These are phyloP conservation scores for Candida glucosophila DNA, from an alignment of 1,139 yeast species.

Conservation along the genomic window DNA sequence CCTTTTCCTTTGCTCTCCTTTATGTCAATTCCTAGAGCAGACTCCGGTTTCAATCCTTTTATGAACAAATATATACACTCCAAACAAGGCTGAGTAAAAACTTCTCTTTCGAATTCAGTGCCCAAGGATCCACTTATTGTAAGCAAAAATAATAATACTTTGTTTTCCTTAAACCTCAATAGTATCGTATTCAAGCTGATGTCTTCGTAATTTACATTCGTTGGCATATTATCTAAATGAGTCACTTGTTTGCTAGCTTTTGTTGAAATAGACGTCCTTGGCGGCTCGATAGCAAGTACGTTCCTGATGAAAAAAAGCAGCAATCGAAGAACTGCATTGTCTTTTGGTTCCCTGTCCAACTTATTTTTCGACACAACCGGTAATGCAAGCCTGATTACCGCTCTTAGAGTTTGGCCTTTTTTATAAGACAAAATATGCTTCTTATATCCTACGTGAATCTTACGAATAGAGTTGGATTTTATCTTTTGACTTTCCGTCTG, in stretches of 20 bases:
- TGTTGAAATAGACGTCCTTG: slow-evolving; percentile 41
- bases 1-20: slow-evolving; percentile 7
- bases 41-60: no score
- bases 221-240: slow-evolving; percentile 43
- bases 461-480: slow-evolving; percentile 51
- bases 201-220: slow-evolving; percentile 51
- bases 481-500: slow-evolving; percentile 50
- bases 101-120: slow-evolving; percentile 49
- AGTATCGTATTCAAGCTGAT: slow-evolving; percentile 56
- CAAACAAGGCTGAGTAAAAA: slow-evolving; percentile 55
- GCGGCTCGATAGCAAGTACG: slow-evolving; percentile 66
- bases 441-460: slow-evolving; percentile 66
- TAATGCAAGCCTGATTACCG: slow-evolving; percentile 61
- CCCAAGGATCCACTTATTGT: slow-evolving; percentile 63
- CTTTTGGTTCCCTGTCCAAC: slow-evolving; percentile 58
- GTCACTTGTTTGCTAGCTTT: slow-evolving; percentile 19
- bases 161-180: slow-evolving; percentile 50
- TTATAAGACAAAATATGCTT: slow-evolving; percentile 51
- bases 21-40: no score
- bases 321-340: slow-evolving; percentile 63
- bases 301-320: slow-evolving; percentile 72
- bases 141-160: slow-evolving; percentile 62
- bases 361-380: slow-evolving; percentile 53
- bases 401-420: slow-evolving; percentile 56
- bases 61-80: slow-evolving; percentile 64